Percentiles rank a stretch among this genome's conserved stretches.
phyloP scores from a whole-genome alignment of 371 early-diverging fungal species.

The Cokeromyces recurvatus region DNA sequence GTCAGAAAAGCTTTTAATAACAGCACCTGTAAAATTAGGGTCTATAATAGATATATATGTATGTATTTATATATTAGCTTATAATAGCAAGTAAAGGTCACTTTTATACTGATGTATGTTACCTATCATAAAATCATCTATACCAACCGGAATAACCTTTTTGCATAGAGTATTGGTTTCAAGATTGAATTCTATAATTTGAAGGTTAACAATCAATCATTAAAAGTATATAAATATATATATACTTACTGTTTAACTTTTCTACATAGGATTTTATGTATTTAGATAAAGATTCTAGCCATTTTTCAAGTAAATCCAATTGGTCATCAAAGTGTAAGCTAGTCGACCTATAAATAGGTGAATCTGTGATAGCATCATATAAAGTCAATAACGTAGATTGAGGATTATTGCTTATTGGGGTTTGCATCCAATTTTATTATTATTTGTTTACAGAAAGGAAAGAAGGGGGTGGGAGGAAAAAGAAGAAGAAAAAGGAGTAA shows the following conservation, averaged over 20 bases:
- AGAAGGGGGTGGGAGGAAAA: neutral
- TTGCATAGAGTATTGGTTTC: conserved; percentile 24
- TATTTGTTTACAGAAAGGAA: too few species aligned
- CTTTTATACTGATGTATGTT: neutral
- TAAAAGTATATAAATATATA: neutral
- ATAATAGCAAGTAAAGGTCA: neutral
- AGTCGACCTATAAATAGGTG: conserved; percentile 64
- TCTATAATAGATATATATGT: conserved; percentile 12
- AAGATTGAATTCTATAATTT: conserved; percentile 23
- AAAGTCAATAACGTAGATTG: conserved; percentile 39
- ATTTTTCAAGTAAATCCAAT: conserved; percentile 58
- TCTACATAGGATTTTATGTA: conserved; percentile 42
- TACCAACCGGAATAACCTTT: conserved; percentile 26
- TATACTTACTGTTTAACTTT: conserved; percentile 41
- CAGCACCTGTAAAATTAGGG: conserved; percentile 42
- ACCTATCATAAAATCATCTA: conserved; percentile 42
- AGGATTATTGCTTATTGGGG: conserved; percentile 2
- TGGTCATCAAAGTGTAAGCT: conserved; percentile 65
- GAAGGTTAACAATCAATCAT: neutral
- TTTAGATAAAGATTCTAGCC: conserved; percentile 53
- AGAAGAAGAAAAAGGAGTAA: conserved; percentile 1
- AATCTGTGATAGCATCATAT: conserved; percentile 66
- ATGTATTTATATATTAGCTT: too few species aligned
- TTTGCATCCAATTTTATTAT: too few species aligned
- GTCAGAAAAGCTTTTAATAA: conserved; percentile 48